Evolutionary conservation across 2,329 filamentous ascomycete species (phyloP).

Genomic region (Pseudogymnoascus sp.): DNA sequence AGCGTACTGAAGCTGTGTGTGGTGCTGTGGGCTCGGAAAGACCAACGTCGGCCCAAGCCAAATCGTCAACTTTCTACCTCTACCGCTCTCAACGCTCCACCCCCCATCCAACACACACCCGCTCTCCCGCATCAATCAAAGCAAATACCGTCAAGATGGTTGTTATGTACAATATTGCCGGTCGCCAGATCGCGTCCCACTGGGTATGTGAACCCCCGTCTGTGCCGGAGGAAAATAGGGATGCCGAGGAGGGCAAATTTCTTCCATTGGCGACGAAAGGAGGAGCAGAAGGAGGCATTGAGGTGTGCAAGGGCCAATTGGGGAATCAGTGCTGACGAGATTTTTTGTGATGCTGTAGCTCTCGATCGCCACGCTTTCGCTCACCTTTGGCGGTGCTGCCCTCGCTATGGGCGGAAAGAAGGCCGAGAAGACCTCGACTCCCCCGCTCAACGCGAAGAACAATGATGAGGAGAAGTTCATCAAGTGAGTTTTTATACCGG

Average conservation of each 20-base stretch:
- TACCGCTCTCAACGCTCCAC: too few relatives aligned
- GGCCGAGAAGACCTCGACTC: not conserved
- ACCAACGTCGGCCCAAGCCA: not conserved
- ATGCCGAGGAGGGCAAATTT: not conserved
- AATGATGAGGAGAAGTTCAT: constrained; percentile 12
- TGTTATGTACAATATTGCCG: constrained; percentile 10
- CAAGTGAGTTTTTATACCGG: not conserved
- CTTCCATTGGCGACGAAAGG: not conserved
- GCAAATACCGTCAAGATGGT: constrained; percentile 1
- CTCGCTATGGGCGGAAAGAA: constrained; percentile 10
- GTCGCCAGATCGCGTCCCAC: constrained; percentile 11
- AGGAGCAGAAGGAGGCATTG: not conserved
- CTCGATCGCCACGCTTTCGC: constrained; percentile 8
- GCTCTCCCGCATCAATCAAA: constrained; percentile 7
- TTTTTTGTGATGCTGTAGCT: not conserved
- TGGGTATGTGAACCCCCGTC: constrained; percentile 3
- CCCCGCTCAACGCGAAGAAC: constrained; percentile 9
- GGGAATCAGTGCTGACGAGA: not conserved
- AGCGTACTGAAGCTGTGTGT: constrained; percentile 7
- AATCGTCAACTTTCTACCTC: not conserved
- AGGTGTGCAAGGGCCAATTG: not conserved
- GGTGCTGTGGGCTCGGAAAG: not conserved
- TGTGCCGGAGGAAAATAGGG: not conserved
- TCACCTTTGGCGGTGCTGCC: constrained; percentile 9
- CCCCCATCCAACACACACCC: not conserved